Conservation (phyloP, 495 filamentous ascomycete genomes). For the Poronia punctata region DNA sequence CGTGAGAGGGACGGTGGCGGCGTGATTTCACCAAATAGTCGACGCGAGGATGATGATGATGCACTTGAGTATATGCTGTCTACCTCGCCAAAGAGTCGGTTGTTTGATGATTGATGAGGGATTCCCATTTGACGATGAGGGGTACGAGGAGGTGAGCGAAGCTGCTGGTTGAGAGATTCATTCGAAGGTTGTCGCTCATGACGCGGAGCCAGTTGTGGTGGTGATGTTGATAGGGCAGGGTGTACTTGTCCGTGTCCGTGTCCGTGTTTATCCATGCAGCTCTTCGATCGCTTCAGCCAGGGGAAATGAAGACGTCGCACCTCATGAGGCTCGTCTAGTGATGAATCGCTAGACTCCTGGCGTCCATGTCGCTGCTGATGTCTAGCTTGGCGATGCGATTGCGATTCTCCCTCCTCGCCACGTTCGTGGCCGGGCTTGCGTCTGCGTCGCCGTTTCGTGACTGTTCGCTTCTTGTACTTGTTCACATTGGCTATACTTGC, state of each 20-base stretch:
- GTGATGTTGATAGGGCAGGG: no score
- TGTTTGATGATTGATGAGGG: conserved; percentile 12
- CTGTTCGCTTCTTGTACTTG: conserved; percentile 42
- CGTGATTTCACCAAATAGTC: conserved; percentile 22
- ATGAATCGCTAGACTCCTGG: conserved; percentile 24
- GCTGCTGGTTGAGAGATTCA: conserved; percentile 7
- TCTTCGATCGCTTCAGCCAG: conserved; percentile 17
- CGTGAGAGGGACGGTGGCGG: conserved; percentile 7
- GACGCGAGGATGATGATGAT: conserved; percentile 14
- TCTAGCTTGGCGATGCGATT: conserved; percentile 13
- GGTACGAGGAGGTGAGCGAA: conserved; percentile 9
- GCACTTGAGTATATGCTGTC: conserved; percentile 19
- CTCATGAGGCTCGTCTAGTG: conserved; percentile 18
- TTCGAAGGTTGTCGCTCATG: conserved; percentile 16
- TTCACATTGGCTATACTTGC: conserved; percentile 37
- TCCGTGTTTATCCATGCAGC: conserved; percentile 6
- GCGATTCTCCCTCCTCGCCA: conserved; percentile 14
- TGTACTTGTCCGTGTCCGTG: no score
- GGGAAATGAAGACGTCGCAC: conserved; percentile 18
- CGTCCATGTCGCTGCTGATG: conserved; percentile 27
- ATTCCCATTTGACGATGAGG: conserved; percentile 15
- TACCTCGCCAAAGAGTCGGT: conserved; percentile 20
- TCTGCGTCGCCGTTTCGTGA: conserved; percentile 36
- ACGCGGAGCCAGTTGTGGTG: no score
- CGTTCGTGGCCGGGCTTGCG: conserved; percentile 25